These are phyloP conservation scores for Vanrija pseudolonga DNA, from an alignment of 1,284 basidiomycete genomes.

Conservation along the genomic window DNA sequence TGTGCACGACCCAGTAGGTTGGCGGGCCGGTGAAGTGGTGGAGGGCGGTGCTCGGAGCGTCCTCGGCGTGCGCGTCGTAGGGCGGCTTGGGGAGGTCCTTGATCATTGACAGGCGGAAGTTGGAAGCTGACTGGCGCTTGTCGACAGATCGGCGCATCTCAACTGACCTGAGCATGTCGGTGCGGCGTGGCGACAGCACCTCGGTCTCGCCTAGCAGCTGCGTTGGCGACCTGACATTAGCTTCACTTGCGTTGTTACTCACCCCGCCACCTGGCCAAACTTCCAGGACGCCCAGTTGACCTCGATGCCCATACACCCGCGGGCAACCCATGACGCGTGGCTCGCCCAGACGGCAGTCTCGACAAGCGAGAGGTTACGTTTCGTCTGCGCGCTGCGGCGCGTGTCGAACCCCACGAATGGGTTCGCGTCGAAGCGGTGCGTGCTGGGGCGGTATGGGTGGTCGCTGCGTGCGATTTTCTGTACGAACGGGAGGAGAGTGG, in stretches of 20 bases:
- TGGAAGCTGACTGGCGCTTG: neutral
- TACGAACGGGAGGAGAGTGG: conserved; percentile 2
- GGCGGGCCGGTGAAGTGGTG: neutral
- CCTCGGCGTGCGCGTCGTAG: neutral
- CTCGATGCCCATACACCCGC: conserved; percentile 1
- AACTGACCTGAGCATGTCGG: no score
- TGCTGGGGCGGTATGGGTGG: conserved; percentile 8
- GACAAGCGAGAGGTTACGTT: conserved; percentile 3
- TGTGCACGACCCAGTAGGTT: neutral
- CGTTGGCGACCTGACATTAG: conserved; percentile 1
- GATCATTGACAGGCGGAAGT: neutral
- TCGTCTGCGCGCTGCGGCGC: conserved; percentile 6
- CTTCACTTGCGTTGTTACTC: neutral
- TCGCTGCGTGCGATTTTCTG: conserved; percentile 10
- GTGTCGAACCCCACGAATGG: conserved; percentile 12
- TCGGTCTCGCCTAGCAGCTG: conserved; percentile 1
- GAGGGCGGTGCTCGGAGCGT: neutral
- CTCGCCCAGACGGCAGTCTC: conserved; percentile 10
- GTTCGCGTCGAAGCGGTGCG: conserved; percentile 12
- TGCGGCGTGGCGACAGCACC: no score
- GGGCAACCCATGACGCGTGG: conserved; percentile 13
- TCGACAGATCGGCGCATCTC: neutral
- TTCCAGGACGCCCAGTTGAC: conserved; percentile 14
- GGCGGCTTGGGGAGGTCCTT: neutral
- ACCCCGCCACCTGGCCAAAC: conserved; percentile 10